Evolutionary conservation across 2,329 filamentous ascomycete genomes (phyloP).

Genomic region (Sporothrix protearum): DNA sequence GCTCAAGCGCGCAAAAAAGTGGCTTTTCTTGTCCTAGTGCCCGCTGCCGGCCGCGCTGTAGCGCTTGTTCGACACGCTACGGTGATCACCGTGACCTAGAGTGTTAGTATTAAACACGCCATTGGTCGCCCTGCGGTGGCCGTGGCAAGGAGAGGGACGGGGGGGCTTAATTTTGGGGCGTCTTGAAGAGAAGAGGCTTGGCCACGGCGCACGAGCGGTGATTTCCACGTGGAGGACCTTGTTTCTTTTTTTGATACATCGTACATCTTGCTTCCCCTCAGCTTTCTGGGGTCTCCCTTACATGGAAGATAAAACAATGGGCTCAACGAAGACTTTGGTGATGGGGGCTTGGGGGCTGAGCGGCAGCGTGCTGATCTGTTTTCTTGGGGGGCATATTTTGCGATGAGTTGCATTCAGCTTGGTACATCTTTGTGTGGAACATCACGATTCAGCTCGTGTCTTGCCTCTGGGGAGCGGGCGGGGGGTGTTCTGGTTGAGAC

Average conservation of each 20-base stretch:
- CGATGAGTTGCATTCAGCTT: not conserved
- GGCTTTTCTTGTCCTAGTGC: not conserved
- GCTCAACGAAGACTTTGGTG: not conserved
- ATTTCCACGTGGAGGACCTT: not conserved
- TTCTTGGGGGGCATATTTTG: not conserved
- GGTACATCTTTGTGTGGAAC: not conserved
- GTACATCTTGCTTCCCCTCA: not conserved
- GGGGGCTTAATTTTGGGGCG: not conserved
- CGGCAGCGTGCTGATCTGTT: not conserved
- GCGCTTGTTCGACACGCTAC: not conserved
- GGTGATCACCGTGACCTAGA: not conserved
- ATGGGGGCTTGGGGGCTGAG: constrained; percentile 11
- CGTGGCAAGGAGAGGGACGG: not conserved
- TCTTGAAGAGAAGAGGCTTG: not conserved
- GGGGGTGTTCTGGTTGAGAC: not conserved
- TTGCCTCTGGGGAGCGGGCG: not conserved
- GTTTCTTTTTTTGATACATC: not conserved
- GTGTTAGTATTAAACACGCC: not conserved
- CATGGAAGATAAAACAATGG: not conserved
- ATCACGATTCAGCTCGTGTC: not conserved
- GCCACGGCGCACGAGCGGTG: not conserved
- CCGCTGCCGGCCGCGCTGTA: not conserved
- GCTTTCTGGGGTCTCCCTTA: not conserved
- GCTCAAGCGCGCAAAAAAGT: not conserved
- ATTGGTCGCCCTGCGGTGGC: not conserved